A percentile compares a stretch with the other conserved stretches of the same genome.
Evolutionary conservation across 176 grass and related monocot species (phyloP).

Genomic region (Triticum aestivum): DNA sequence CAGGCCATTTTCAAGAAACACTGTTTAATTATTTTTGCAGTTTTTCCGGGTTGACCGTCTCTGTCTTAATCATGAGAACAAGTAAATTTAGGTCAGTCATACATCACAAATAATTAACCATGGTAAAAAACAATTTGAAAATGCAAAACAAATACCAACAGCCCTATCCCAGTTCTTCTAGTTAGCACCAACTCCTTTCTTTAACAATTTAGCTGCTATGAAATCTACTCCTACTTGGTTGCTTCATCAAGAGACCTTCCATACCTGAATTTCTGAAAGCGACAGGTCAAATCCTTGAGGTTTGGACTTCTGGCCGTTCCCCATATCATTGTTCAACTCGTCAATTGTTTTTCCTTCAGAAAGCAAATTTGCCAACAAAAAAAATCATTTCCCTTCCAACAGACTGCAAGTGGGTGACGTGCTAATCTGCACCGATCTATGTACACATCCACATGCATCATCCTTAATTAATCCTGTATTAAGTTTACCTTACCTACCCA

Average conservation of each 20-base stretch:
- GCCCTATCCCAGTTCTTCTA: background rate
- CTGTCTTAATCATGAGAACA: background rate
- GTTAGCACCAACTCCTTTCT: background rate
- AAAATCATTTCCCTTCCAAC: background rate
- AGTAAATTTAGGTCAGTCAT: conserved; percentile 10
- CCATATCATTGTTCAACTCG: background rate
- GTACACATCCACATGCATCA: background rate
- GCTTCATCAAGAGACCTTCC: conserved; percentile 18
- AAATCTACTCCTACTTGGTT: background rate
- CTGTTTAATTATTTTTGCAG: background rate
- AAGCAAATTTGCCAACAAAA: background rate
- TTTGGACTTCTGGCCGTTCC: conserved; percentile 14
- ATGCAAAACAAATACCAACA: background rate
- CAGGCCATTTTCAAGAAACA: background rate
- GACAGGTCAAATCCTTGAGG: background rate
- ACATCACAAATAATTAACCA: background rate
- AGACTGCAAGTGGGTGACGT: background rate
- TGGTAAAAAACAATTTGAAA: background rate
- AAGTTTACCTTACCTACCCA: background rate
- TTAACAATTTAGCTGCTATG: background rate
- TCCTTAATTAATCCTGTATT: background rate
- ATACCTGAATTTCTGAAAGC: background rate
- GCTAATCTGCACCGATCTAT: background rate
- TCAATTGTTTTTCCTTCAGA: background rate
- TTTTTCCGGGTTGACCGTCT: background rate